Evolutionary conservation across 2,329 filamentous ascomycete genomes (phyloP).

Genomic region (Purpureocillium takamizusanense): DNA sequence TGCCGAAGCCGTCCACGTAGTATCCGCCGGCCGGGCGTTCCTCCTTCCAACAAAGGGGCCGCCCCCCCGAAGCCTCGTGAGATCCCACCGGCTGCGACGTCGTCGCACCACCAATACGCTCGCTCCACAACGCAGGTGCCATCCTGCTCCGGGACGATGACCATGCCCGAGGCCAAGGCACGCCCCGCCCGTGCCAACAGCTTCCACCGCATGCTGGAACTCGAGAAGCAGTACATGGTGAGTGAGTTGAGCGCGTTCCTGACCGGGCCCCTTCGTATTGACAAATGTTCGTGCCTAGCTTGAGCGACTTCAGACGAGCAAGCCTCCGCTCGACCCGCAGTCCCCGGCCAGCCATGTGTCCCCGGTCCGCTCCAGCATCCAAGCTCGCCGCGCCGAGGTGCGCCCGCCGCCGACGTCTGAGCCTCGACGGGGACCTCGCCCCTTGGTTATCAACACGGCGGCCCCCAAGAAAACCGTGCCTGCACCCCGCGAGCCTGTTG

Average conservation of each 20-base stretch:
- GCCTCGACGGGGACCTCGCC: neutral
- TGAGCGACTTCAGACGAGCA: slow-evolving; percentile 10
- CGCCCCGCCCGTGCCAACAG: slow-evolving; percentile 30
- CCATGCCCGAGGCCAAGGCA: slow-evolving; percentile 8
- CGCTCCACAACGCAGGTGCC: too few relatives aligned
- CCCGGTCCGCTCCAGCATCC: slow-evolving; percentile 6
- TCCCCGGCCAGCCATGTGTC: neutral
- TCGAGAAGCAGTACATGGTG: slow-evolving; percentile 51
- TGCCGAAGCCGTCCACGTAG: too few relatives aligned
- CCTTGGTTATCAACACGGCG: slow-evolving; percentile 9
- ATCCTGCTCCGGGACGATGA: too few relatives aligned
- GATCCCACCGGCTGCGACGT: too few relatives aligned
- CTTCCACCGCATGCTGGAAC: slow-evolving; percentile 49
- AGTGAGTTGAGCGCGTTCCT: too few relatives aligned
- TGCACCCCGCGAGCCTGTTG: neutral
- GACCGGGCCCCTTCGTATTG: neutral
- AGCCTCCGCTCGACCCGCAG: neutral
- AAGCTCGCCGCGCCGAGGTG: slow-evolving; percentile 6
- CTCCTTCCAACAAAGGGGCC: too few relatives aligned
- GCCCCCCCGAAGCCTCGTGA: too few relatives aligned
- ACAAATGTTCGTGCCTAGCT: slow-evolving; percentile 7
- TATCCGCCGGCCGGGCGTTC: too few relatives aligned
- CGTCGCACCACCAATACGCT: too few relatives aligned
- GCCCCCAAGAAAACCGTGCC: neutral
- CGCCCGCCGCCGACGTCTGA: slow-evolving; percentile 1